Percentiles rank a stretch among this genome's conserved stretches.
Conservation (phyloP, 495 filamentous ascomycete genomes). For the Aspergillus hancockii region DNA sequence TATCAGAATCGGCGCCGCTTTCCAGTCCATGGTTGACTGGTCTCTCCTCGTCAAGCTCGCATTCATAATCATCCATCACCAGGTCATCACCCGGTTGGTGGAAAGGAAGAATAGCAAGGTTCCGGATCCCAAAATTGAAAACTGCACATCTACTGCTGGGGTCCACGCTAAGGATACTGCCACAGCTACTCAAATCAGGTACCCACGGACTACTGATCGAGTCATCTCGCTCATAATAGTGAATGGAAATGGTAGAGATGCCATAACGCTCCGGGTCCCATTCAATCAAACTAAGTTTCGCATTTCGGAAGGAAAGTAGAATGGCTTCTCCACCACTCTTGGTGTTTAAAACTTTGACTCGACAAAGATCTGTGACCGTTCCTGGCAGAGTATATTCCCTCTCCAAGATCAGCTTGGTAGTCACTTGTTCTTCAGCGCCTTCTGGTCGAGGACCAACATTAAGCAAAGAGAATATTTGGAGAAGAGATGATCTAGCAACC, state of each 20-base stretch:
- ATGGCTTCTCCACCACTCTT: constrained; percentile 85
- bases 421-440: constrained; percentile 52
- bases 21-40: constrained; percentile 18
- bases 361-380: constrained; percentile 76
- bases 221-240: constrained; percentile 97
- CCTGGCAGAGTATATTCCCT: constrained; percentile 81
- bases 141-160: constrained; percentile 90
- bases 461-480: constrained; percentile 75
- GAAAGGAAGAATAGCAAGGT: constrained; percentile 92
- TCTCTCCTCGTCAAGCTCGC: constrained; percentile 64
- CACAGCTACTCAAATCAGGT: constrained; percentile 64
- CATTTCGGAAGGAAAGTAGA: constrained; percentile 81
- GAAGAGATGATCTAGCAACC: constrained; percentile 83
- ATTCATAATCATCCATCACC: constrained; percentile 86
- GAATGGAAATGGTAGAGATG: constrained; percentile 86
- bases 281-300: constrained; percentile 88
- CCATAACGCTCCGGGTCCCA: constrained; percentile 83
- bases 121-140: constrained; percentile 84
- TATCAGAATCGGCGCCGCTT: constrained; percentile 21
- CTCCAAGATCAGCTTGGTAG: constrained; percentile 79
- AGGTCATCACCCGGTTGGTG: constrained; percentile 82
- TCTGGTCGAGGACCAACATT: constrained; percentile 35
- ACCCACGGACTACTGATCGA: constrained; percentile 74
- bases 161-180: constrained; percentile 82
- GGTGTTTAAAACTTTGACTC: constrained; percentile 66